Conservation (phyloP, 495 filamentous ascomycete species). For the Penicillium cosmopolitanum region DNA sequence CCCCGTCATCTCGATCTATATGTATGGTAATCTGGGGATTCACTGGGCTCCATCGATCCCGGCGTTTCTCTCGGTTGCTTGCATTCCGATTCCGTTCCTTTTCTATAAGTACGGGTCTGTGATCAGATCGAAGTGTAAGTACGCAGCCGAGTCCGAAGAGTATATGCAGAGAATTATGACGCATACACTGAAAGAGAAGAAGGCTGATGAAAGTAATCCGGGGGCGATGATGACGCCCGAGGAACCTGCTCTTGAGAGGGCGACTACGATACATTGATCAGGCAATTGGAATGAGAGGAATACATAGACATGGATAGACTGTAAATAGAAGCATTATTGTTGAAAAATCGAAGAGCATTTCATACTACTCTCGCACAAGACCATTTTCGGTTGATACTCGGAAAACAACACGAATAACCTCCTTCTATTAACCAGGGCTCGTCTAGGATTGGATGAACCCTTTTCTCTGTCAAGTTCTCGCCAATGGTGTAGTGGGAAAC, state of each 20-base stretch:
- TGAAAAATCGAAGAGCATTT: too few species aligned
- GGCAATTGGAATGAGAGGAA: neutral
- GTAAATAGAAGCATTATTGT: neutral
- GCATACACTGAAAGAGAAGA: slow-evolving; percentile 7
- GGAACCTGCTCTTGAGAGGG: neutral
- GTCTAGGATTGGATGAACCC: neutral
- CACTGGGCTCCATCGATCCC: slow-evolving; percentile 73
- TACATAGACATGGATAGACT: neutral
- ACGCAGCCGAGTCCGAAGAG: slow-evolving; percentile 43
- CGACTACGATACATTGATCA: neutral
- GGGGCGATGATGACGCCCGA: neutral
- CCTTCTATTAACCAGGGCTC: too few species aligned
- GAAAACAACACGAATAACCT: too few species aligned
- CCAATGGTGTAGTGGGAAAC: neutral
- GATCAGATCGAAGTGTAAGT: slow-evolving; percentile 68
- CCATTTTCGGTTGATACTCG: too few species aligned
- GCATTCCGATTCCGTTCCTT: slow-evolving; percentile 69
- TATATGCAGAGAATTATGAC: slow-evolving; percentile 14
- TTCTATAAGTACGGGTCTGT: slow-evolving; percentile 66
- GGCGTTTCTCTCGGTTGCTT: slow-evolving; percentile 66
- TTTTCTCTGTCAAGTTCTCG: neutral
- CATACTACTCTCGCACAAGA: too few species aligned
- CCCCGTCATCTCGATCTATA: slow-evolving; percentile 68
- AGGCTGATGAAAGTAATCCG: neutral
- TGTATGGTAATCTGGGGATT: slow-evolving; percentile 68